Base-by-base conservation (phyloP, 805 yeast species). In the Candida chilensis region DNA sequence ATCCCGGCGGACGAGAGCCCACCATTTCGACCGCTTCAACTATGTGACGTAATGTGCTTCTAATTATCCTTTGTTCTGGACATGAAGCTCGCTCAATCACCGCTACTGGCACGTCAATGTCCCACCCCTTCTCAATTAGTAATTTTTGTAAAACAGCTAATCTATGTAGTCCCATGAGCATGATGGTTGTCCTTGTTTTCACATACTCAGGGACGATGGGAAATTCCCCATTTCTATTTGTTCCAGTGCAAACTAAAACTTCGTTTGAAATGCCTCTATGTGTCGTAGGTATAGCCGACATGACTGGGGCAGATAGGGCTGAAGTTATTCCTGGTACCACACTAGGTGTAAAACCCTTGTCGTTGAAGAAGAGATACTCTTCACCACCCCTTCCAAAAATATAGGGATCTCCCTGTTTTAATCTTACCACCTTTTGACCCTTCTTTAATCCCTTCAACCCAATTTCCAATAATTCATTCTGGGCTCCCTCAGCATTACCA, bases 371-470 rank as follows among this genome's bases (percentile, higher is more conserved):
- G 15, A 47, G 45, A 40, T 38, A 59, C 32, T 62, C 69, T 37
- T 62, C 69, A n/a, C 69, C 69, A 9, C 69, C 69, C 27, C 69
- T 48, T 5, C 69, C 69, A 36, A 62, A 62, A 21, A 62, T 60
- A 38, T 61, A 62, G 5, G 69, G 69, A 34, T 62, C 69, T 17
- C 69, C 69, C 39, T 62, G 69, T 37, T 62, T 62, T 33, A 62
- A 49, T 20, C 69, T 47, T 3, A 62, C 63, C 5, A 62, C 67
- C 21, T 48, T 50, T 32, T 54, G 46, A 4, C 67, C 67, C 16
- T 41, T 34, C 10, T 37, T 29, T 12, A 61, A 36, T 1, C 49
- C 54, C 29, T 54, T 57, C 13, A 62, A 42, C 2, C 69, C 69
- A 37, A 58, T 29, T 2, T 38, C 33, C 17, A 61, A 42, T 12